A percentile compares a stretch with the other conserved stretches of the same genome.
These are phyloP conservation scores for Rhodotorula sp. DNA, from an alignment of 1,284 basidiomycete genomes.

Conservation along the genomic window DNA sequence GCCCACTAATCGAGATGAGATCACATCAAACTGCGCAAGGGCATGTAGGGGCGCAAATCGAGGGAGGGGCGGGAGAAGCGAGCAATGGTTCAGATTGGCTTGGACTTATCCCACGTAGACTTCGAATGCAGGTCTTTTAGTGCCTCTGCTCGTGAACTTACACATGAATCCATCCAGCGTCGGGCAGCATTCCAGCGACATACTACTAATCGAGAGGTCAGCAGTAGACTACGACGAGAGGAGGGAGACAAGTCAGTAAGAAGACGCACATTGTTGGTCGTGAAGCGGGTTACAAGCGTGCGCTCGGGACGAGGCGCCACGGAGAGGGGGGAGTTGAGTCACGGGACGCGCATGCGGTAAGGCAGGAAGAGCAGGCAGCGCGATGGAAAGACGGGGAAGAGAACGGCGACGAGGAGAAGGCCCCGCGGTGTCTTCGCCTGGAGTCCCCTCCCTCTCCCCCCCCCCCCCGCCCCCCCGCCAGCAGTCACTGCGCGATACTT, in stretches of 20 bases:
- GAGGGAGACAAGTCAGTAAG: background rate
- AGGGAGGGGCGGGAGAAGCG: background rate
- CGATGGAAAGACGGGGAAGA: background rate
- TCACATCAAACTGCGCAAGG: background rate
- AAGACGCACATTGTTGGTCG: background rate
- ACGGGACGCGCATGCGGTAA: background rate
- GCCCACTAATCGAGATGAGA: background rate
- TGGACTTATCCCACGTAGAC: too few relatives aligned
- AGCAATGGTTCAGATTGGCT: background rate
- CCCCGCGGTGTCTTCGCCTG: background rate
- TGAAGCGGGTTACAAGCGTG: background rate
- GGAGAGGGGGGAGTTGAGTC: background rate
- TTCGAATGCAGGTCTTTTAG: too few relatives aligned
- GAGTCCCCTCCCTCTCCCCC: too few relatives aligned
- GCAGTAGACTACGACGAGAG: background rate
- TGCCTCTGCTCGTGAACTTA: background rate
- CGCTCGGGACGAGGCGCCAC: background rate
- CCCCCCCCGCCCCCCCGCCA: too few relatives aligned
- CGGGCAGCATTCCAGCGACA: background rate
- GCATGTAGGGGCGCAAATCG: background rate
- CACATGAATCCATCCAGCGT: background rate
- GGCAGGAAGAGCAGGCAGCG: background rate
- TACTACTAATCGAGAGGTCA: background rate
- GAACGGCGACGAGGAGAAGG: background rate
- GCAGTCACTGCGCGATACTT: background rate